Evolutionary conservation across 2,329 filamentous ascomycete genomes (phyloP), one percentile per base, ranked within the genome.

Genomic region (Cladosporium sphaerospermum): DNA sequence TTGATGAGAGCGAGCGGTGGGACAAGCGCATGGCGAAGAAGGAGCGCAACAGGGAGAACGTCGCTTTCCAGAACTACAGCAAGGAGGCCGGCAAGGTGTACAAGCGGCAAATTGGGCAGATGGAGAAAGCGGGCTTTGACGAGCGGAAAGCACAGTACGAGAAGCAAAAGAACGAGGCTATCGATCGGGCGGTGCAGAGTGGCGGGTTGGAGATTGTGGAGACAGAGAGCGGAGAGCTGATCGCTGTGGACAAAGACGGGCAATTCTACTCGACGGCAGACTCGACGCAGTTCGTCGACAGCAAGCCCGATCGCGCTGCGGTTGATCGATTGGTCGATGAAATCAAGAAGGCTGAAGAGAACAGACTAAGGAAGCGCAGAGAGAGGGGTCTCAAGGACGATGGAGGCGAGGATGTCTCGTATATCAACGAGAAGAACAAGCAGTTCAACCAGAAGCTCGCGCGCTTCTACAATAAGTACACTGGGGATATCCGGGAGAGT

Each of bases 351-450:
- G 89, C 91, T 1, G 93, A 99, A 72, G 90, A 95, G 63, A 80
- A 84, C 49, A 79, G 90, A 48, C 67, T 95, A 65, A 95, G 91
- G 79, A 95, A 95, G 76, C 80, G 90, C 63, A 84, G 82, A 68
- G 89, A 95, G 60, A 80, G 90, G 50, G 83, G 87, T 68, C 81
- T 82, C 10, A 81, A 84, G 68, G 71, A 75, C 39, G 86, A 85
- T 57, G 90, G 95, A 58, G 88, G 91, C 45, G 86, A 83, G 28
- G 93, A 99, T 71, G 88, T 97, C 63, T 97, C 92, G 7, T 97
- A 96, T 73, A 99, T 99, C 81, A 99, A 99, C 74, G 90, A 96
- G 74, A 96, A 99, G 85, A 99, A 99, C 79, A 97, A 97, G 79
- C 90, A 96, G 78, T 99, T 99, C 77, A 99, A 99, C 82, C 85